These are phyloP conservation scores for Sporothrix humicola DNA, from an alignment of 2,329 filamentous ascomycete species.

Conservation along the genomic window DNA sequence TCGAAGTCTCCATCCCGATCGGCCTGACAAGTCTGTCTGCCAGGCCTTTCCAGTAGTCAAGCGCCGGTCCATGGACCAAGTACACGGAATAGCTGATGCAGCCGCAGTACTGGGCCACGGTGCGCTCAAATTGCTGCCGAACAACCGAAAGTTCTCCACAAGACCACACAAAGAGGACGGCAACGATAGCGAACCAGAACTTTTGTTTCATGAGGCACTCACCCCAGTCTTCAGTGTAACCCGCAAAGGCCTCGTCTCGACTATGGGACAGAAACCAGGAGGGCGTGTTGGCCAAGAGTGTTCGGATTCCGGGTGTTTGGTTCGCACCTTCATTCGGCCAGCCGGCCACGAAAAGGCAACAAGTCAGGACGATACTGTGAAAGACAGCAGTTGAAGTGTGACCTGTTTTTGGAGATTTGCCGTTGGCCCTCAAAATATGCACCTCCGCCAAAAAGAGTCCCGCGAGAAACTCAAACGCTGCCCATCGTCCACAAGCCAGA, in stretches of 20 bases:
- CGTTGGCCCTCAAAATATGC: conserved; percentile 42
- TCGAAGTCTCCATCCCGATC: conserved; percentile 43
- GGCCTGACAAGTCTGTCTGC: not conserved
- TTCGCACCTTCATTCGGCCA: conserved; percentile 49
- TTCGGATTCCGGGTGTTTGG: conserved; percentile 45
- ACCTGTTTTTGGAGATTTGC: not conserved
- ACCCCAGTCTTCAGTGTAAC: not conserved
- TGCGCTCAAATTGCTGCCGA: conserved; percentile 52
- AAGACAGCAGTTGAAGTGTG: conserved; percentile 30
- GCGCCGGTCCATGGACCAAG: conserved; percentile 60
- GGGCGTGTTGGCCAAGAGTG: conserved; percentile 45
- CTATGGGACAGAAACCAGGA: conserved; percentile 42
- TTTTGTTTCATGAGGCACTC: conserved; percentile 43
- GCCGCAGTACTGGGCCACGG: conserved; percentile 60
- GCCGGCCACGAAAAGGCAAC: conserved; percentile 44
- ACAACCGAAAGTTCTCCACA: conserved; percentile 46
- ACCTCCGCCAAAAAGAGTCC: conserved; percentile 55
- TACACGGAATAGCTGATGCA: conserved; percentile 64
- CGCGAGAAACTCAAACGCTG: conserved; percentile 53
- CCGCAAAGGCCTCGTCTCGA: not conserved
- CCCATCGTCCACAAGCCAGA: conserved; percentile 50
- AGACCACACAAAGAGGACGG: conserved; percentile 48
- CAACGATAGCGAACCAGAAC: conserved; percentile 48
- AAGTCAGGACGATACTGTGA: conserved; percentile 32
- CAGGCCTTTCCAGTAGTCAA: conserved; percentile 44